Evolutionary conservation across 495 filamentous ascomycete genomes (phyloP), one percentile per base, ranked within the genome.

Genomic region (Daldinia bambusicola): DNA sequence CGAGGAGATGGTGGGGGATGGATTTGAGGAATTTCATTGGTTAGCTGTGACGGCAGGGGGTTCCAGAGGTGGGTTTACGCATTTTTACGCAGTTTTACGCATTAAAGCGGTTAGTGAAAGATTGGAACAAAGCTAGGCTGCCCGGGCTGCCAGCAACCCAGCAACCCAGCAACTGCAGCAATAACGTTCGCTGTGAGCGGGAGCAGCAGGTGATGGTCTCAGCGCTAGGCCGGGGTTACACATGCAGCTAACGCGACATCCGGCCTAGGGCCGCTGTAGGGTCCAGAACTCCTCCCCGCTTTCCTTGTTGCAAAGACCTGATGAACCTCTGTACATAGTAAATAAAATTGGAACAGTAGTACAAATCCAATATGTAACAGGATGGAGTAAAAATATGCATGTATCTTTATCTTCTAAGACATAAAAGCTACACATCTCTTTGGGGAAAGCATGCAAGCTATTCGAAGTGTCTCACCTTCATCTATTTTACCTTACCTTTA

Each of bases 191-290:
- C 69, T 50, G 16, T 32, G 69, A 56, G 60, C n/a, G n/a, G n/a
- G n/a, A n/a, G n/a, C n/a, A n/a, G n/a, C 70, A 72, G 65, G 65
- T 72, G 70, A 72, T 50, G 64, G 64, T 56, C 64, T 64, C 59
- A 64, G 63, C 63, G 60, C 69, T 32, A 66, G 31, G 48, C 64
- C 50, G 60, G 69, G 64, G 69, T 67, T 31, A 50, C 70, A 61
- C 61, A 67, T 63, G 69, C 64, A 72, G 55, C 32, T 72, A 69
- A 63, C 56, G 52, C 53, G 31, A 53, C 53, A 55, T 55, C 52
- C 36, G 62, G 69, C 55, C 31, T 48, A 48, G 9, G 43, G 43
- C 43, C 9, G 20, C 43, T 48, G 43, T 53, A 66, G 57, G 52
- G 58, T 10, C 61, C 61, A 65, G 51, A 57, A 65, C 56, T 32